phyloP scores from a whole-genome alignment of 345 rosid species.

The Firmiana major region DNA sequence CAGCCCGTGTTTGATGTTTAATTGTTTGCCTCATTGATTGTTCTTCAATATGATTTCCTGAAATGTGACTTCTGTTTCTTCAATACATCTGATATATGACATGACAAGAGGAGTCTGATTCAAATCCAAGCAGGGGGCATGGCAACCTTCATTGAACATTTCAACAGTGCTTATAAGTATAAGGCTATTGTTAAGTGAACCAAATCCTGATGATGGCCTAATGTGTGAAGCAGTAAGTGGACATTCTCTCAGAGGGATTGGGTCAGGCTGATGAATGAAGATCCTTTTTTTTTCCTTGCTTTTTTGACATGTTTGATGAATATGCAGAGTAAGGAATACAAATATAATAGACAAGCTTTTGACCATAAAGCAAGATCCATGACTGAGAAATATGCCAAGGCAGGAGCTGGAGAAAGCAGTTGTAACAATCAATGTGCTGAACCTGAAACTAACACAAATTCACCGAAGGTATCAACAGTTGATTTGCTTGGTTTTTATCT shows the following conservation, averaged over 20 bases:
- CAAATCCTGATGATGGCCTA: constrained; percentile 82
- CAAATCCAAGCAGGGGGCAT: constrained; percentile 55
- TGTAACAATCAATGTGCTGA: constrained; percentile 25
- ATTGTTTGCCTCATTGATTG: neutral
- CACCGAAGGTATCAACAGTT: constrained; percentile 22
- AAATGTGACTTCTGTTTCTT: neutral
- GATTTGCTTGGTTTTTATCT: neutral
- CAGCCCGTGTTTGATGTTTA: too few relatives aligned
- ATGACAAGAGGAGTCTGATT: neutral
- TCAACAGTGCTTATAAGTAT: constrained; percentile 73
- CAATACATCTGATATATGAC: constrained; percentile 2
- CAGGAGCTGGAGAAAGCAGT: constrained; percentile 32
- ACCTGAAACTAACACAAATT: constrained; percentile 23
- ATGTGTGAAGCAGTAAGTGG: constrained; percentile 75
- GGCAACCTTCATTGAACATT: constrained; percentile 88
- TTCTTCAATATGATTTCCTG: neutral
- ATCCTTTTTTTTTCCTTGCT: neutral
- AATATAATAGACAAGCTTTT: constrained; percentile 70
- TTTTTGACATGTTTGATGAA: constrained; percentile 17
- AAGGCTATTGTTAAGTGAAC: constrained; percentile 66
- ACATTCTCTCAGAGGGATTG: constrained; percentile 2
- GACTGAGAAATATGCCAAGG: constrained; percentile 64
- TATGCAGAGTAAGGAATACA: constrained; percentile 75
- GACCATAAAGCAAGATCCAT: constrained; percentile 62
- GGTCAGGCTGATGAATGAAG: neutral